Conservation (phyloP, 106 monocot species). For the Alisma plantagoaquatica region DNA sequence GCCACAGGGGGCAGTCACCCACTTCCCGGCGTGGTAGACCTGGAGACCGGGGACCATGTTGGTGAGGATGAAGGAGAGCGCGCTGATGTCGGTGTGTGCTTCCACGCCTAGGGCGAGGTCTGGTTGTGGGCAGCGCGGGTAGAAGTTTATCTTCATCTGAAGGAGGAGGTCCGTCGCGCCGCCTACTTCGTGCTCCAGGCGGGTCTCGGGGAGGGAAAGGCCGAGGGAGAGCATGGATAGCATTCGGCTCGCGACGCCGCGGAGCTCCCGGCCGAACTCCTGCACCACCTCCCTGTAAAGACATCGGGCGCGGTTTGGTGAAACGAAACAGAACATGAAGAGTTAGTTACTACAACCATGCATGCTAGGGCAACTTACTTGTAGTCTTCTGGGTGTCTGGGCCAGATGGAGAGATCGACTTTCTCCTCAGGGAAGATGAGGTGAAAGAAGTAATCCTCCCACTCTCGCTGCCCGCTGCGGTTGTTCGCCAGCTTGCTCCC, state of each 20-base stretch:
- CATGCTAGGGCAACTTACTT: conserved; percentile 8
- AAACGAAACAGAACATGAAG: not conserved
- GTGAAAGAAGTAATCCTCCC: conserved; percentile 96
- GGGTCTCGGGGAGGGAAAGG: conserved; percentile 24
- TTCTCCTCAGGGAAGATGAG: conserved; percentile 56
- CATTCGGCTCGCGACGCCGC: conserved; percentile 38
- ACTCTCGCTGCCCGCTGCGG: conserved; percentile 53
- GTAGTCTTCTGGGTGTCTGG: conserved; percentile 45
- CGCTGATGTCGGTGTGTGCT: conserved; percentile 79
- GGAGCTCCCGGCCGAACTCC: conserved; percentile 42
- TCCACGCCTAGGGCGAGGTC: conserved; percentile 74
- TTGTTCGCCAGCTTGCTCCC: conserved; percentile 86
- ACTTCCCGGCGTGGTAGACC: conserved; percentile 33
- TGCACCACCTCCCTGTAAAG: conserved; percentile 40
- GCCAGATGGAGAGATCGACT: conserved; percentile 58
- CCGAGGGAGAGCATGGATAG: conserved; percentile 62
- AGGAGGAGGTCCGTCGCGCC: conserved; percentile 52
- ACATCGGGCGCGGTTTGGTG: not conserved
- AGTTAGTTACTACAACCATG: not conserved
- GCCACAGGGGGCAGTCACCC: conserved; percentile 49
- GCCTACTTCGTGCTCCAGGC: conserved; percentile 46
- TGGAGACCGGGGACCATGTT: conserved; percentile 82
- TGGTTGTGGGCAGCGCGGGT: conserved; percentile 76
- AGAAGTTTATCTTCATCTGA: conserved; percentile 94
- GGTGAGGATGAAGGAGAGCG: conserved; percentile 75